These are phyloP conservation scores for Aspergillus carbonarius DNA, from an alignment of 2,329 filamentous ascomycete species.

Conservation along the genomic window DNA sequence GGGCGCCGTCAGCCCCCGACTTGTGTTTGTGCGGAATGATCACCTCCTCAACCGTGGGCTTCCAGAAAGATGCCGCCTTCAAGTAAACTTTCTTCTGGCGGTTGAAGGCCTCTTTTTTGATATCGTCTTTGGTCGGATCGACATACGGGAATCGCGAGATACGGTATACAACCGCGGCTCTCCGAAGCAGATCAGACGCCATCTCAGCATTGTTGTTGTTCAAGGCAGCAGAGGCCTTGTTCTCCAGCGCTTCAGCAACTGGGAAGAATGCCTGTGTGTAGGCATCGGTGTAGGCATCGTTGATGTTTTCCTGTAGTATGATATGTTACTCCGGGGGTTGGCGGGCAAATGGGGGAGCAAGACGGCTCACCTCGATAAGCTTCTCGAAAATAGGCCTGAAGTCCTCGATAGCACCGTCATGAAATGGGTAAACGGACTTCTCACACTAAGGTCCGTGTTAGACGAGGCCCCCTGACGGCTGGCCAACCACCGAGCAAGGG, in stretches of 20 bases:
- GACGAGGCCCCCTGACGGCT: background rate
- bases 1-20: slow-evolving; percentile 51
- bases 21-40: slow-evolving; percentile 58
- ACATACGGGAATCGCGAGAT: slow-evolving; percentile 67
- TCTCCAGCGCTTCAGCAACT: slow-evolving; percentile 58
- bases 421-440: slow-evolving; percentile 70
- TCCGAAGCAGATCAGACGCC: slow-evolving; percentile 65
- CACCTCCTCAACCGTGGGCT: slow-evolving; percentile 61
- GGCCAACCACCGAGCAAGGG: background rate
- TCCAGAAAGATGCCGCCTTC: slow-evolving; percentile 56
- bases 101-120: slow-evolving; percentile 64
- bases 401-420: slow-evolving; percentile 67
- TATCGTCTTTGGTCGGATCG: slow-evolving; percentile 27
- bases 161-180: slow-evolving; percentile 69
- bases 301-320: slow-evolving; percentile 51
- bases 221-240: slow-evolving; percentile 53
- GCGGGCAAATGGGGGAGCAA: background rate
- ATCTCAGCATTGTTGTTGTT: slow-evolving; percentile 50
- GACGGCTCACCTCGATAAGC: slow-evolving; percentile 53
- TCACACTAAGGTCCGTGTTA: slow-evolving; percentile 42
- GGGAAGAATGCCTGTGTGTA: slow-evolving; percentile 66
- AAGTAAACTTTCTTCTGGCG: slow-evolving; percentile 64
- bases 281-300: slow-evolving; percentile 63
- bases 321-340: background rate
- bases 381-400: slow-evolving; percentile 68